Conservation (phyloP, 2,329 filamentous ascomycete genomes). For the Fonsecaea nubica region DNA sequence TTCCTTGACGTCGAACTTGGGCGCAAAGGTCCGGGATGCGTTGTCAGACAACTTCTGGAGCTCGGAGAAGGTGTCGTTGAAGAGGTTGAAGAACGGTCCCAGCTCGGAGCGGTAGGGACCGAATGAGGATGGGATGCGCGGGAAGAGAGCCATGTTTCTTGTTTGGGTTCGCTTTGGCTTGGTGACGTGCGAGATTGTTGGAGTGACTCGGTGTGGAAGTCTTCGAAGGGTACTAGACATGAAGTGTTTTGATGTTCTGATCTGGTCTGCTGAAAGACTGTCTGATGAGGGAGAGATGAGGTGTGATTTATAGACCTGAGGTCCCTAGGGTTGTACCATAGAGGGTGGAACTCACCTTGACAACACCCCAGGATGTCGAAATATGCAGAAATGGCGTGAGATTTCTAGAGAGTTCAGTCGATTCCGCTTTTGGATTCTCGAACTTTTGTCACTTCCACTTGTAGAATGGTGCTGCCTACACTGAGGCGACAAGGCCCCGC, state of each 20-base stretch:
- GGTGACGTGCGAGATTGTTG: conserved; percentile 10
- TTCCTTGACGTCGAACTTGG: conserved; percentile 57
- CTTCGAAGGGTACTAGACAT: conserved; percentile 29
- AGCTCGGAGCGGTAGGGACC: conserved; percentile 30
- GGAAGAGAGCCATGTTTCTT: conserved; percentile 36
- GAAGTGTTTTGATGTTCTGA: conserved; percentile 27
- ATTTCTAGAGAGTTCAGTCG: conserved; percentile 25
- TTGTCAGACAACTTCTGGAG: conserved; percentile 39
- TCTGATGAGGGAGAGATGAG: neutral
- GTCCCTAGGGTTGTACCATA: neutral
- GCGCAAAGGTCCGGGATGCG: conserved; percentile 45
- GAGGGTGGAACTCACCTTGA: neutral
- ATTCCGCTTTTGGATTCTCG: conserved; percentile 23
- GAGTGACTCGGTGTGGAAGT: conserved; percentile 26
- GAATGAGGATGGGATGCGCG: conserved; percentile 30
- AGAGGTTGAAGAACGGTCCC: conserved; percentile 37
- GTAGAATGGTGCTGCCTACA: neutral
- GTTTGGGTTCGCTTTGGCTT: conserved; percentile 26
- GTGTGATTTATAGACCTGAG: conserved; percentile 20
- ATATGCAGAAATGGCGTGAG: conserved; percentile 22
- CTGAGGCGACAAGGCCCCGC: neutral
- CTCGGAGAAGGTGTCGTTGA: conserved; percentile 40
- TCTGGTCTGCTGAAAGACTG: conserved; percentile 14
- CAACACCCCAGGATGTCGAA: neutral
- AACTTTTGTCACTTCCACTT: conserved; percentile 4